Conservation (phyloP, 306 rosid species). For the Betula pendula region DNA sequence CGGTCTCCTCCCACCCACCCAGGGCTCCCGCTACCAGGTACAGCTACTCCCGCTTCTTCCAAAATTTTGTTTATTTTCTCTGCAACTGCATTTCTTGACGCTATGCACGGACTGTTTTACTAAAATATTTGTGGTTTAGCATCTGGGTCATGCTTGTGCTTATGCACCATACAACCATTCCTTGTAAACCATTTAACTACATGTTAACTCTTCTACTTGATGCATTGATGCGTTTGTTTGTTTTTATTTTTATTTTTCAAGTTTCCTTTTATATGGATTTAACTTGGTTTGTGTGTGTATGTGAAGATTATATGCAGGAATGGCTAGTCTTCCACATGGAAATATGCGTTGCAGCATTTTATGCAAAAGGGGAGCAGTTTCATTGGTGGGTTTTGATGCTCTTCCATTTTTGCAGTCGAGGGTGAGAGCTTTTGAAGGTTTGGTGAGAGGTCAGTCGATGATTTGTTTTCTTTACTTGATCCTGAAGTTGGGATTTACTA, state of each 20-base stretch:
- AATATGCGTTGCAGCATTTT: constrained; percentile 40
- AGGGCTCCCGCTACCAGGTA: background rate
- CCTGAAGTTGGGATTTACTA: too few species aligned
- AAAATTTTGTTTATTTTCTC: background rate
- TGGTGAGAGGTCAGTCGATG: constrained; percentile 48
- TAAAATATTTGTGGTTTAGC: background rate
- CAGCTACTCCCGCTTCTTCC: background rate
- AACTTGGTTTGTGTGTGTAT: background rate
- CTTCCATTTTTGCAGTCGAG: constrained; percentile 41
- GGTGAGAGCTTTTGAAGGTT: constrained; percentile 37
- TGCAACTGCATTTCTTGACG: too few species aligned
- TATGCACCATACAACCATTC: background rate
- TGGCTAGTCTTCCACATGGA: constrained; percentile 46
- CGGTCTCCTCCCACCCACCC: constrained; percentile 24
- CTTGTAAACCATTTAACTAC: background rate
- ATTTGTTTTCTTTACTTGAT: constrained; percentile 14
- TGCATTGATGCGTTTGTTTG: too few species aligned
- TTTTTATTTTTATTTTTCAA: too few species aligned
- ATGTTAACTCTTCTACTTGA: background rate
- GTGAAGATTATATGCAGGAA: constrained; percentile 36
- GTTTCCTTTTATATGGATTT: background rate
- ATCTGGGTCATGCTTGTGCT: background rate
- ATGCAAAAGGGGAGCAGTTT: constrained; percentile 33
- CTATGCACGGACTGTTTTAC: background rate
- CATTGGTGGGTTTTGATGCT: constrained; percentile 43